These are phyloP conservation scores for Ophiorrhiza pumila DNA, from an alignment of 257 asterid species.

Conservation along the genomic window DNA sequence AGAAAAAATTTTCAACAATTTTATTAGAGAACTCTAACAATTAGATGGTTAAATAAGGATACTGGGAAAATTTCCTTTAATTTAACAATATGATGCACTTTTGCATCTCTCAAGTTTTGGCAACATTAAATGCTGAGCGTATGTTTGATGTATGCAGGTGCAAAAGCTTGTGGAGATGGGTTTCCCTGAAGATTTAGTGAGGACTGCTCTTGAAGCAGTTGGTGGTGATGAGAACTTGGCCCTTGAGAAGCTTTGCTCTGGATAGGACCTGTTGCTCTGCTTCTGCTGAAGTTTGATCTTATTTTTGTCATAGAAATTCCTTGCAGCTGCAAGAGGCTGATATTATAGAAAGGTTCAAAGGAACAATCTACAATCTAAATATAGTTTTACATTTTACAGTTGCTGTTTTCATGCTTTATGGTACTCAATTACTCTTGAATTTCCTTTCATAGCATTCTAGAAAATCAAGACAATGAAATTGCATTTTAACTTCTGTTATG, in stretches of 20 bases:
- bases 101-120: not conserved
- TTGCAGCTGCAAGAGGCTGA: constrained; percentile 11
- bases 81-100: not conserved
- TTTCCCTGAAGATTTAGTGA: constrained; percentile 64
- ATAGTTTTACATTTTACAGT: not conserved
- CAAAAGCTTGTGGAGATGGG: constrained; percentile 97
- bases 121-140: not conserved
- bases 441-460: not conserved
- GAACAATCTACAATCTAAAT: not conserved
- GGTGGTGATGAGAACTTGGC: constrained; percentile 93
- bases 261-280: constrained; percentile 25
- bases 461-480: constrained; percentile 1
- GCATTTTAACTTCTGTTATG: not conserved
- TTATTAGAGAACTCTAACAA: not conserved
- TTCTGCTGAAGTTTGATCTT: not conserved
- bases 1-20: not conserved
- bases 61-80: not conserved
- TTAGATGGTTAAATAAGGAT: not conserved
- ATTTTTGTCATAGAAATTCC: not conserved
- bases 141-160: constrained; percentile 46
- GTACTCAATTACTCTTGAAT: not conserved
- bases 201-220: constrained; percentile 68
- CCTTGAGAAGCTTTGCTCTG: constrained; percentile 91
- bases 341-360: constrained; percentile 6
- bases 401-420: not conserved